Evolutionary conservation across 108 stramenopile species (phyloP).

Genomic region (Cyclotella kingstonii): DNA sequence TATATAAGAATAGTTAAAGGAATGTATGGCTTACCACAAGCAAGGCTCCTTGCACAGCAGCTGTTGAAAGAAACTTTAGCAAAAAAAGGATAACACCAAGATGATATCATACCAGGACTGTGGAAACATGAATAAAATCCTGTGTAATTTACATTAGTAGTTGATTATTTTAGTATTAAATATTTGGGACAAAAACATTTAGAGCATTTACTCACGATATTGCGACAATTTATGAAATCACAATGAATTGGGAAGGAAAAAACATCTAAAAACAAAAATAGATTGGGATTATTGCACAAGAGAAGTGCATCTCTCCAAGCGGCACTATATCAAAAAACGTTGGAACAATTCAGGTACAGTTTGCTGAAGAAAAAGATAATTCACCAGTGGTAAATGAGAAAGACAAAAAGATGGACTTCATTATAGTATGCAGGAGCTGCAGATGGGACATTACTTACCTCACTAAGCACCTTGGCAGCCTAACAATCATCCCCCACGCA

Average conservation of each 20-base stretch:
- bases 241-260: background rate
- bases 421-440: background rate
- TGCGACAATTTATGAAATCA: background rate
- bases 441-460: background rate
- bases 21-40: slow-evolving; percentile 3
- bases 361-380: background rate
- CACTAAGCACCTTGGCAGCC: background rate
- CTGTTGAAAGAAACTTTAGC: background rate
- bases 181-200: background rate
- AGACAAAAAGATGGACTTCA: background rate
- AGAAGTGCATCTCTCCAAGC: slow-evolving; percentile 2
- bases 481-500: background rate
- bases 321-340: background rate
- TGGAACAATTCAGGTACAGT: background rate
- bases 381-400: background rate
- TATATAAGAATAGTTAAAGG: background rate
- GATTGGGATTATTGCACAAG: background rate
- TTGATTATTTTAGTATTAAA: background rate
- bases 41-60: background rate
- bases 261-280: no score
- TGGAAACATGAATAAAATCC: background rate
- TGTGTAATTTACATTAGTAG: background rate
- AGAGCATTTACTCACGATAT: background rate
- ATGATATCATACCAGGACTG: background rate
- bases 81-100: background rate